Evolutionary conservation across 164 flowering plant species (phyloP).

Genomic region (Akebia trifoliata): DNA sequence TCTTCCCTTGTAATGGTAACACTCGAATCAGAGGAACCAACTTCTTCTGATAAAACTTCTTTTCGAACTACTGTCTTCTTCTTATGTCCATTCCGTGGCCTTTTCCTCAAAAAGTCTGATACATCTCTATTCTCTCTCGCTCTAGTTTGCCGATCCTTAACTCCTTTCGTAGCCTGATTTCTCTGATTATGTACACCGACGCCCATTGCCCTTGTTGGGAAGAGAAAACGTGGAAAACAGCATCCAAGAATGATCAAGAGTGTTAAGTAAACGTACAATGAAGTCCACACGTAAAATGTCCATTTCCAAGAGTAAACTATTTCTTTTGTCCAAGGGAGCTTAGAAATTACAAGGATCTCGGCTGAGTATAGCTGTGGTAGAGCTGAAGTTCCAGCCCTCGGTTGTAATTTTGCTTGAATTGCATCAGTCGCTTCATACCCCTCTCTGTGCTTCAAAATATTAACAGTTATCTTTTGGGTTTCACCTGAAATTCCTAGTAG

Average conservation of each 20-base stretch:
- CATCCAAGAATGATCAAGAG: conserved; percentile 35
- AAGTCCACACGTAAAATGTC: conserved; percentile 72
- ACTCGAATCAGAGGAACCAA: conserved; percentile 41
- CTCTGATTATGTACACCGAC: neutral
- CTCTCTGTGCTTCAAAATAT: conserved; percentile 50
- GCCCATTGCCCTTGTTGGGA: conserved; percentile 19
- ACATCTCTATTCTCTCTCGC: conserved; percentile 16
- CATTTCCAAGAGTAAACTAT: conserved; percentile 62
- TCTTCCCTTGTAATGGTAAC: conserved; percentile 21
- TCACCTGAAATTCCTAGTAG: conserved; percentile 55
- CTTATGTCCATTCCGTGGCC: conserved; percentile 44
- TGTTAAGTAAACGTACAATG: conserved; percentile 38
- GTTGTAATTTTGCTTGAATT: conserved; percentile 40
- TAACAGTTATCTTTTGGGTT: conserved; percentile 40
- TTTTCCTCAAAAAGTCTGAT: conserved; percentile 39
- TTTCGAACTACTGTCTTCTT: conserved; percentile 31
- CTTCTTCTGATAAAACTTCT: conserved; percentile 11
- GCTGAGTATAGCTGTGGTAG: conserved; percentile 71
- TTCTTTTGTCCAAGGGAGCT: conserved; percentile 60
- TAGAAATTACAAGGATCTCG: conserved; percentile 48
- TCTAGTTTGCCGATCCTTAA: neutral
- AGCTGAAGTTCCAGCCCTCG: conserved; percentile 54
- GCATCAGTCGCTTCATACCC: conserved; percentile 38
- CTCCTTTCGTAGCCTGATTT: conserved; percentile 1
- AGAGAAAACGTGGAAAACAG: conserved; percentile 41